phyloP scores from a whole-genome alignment of 768 basidiomycete genomes.

The Chlorophyllum brunneum region DNA sequence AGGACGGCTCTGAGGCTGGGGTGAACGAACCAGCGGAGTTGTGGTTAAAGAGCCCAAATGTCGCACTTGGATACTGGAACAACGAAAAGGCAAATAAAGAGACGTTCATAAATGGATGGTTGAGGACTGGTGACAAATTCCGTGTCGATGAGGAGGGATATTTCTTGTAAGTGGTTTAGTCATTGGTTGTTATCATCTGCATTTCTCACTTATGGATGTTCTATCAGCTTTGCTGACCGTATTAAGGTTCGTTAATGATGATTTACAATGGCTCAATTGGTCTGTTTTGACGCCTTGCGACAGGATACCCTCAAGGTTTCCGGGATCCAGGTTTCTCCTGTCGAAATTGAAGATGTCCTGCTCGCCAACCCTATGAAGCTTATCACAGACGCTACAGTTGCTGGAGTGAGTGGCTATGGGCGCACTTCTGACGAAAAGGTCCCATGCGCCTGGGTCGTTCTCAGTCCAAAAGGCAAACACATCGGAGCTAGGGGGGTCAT shows the following conservation, averaged over 20 bases:
- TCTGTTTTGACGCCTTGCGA: not conserved
- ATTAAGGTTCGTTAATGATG: slow-evolving; percentile 47
- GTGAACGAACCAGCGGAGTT: slow-evolving; percentile 65
- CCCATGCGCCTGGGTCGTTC: slow-evolving; percentile 76
- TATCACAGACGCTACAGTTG: slow-evolving; percentile 65
- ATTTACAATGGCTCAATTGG: not conserved
- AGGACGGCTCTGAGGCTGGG: slow-evolving; percentile 52
- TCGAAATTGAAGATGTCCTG: slow-evolving; percentile 69
- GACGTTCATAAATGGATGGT: slow-evolving; percentile 72
- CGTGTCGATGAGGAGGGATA: slow-evolving; percentile 54
- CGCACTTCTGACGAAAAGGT: slow-evolving; percentile 69
- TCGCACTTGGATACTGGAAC: slow-evolving; percentile 70
- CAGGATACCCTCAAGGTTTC: slow-evolving; percentile 81
- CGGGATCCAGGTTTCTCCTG: slow-evolving; percentile 75
- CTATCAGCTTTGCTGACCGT: slow-evolving; percentile 68
- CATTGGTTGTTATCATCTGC: not conserved
- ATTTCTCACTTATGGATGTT: slow-evolving; percentile 1
- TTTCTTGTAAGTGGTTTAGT: slow-evolving; percentile 51
- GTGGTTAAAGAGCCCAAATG: slow-evolving; percentile 49
- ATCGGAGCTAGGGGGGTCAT: slow-evolving; percentile 39
- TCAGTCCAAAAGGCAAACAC: slow-evolving; percentile 51
- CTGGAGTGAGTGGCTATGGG: slow-evolving; percentile 63
- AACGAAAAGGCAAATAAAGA: slow-evolving; percentile 62
- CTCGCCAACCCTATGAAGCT: slow-evolving; percentile 57
- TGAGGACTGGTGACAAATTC: slow-evolving; percentile 72